Percentiles rank a stretch among this genome's conserved stretches.
Conservation (phyloP, 1,139 yeast species). For the Diutina ranongensis region DNA sequence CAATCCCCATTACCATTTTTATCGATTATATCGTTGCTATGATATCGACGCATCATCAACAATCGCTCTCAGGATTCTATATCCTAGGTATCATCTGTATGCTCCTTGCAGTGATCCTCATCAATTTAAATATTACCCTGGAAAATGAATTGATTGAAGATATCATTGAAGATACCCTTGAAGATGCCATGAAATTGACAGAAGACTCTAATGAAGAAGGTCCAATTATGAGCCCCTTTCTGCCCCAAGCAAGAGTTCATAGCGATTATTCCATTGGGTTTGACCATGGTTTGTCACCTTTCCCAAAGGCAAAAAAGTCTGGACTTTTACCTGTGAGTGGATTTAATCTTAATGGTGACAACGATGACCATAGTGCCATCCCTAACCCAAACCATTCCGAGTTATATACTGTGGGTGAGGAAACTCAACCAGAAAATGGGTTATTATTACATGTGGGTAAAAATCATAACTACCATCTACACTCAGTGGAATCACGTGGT, state of each 20-base stretch:
- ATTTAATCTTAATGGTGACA: constrained; percentile 13
- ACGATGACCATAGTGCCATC: constrained; percentile 9
- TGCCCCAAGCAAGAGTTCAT: constrained; percentile 3
- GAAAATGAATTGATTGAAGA: constrained; percentile 36
- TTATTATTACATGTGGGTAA: not conserved
- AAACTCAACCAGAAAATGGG: not conserved
- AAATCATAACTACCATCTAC: not conserved
- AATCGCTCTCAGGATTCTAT: constrained; percentile 15
- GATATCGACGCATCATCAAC: not conserved
- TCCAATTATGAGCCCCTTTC: constrained; percentile 7
- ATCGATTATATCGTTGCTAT: constrained; percentile 25
- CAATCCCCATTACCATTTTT: constrained; percentile 41
- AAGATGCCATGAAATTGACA: constrained; percentile 35
- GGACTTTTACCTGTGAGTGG: constrained; percentile 8
- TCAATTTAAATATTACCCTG: constrained; percentile 30
- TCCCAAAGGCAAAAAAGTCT: constrained; percentile 8
- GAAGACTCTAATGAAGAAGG: constrained; percentile 14
- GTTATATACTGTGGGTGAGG: constrained; percentile 13
- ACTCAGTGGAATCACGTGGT: not conserved
- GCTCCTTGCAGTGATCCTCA: constrained; percentile 33
- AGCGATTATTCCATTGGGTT: constrained; percentile 9
- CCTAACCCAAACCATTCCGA: constrained; percentile 15
- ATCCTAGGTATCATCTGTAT: constrained; percentile 36
- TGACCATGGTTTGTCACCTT: constrained; percentile 7
- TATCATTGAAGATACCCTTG: constrained; percentile 38